phyloP scores from a whole-genome alignment of 2,329 filamentous ascomycete genomes.

The Xylariomycetidae sp. region DNA sequence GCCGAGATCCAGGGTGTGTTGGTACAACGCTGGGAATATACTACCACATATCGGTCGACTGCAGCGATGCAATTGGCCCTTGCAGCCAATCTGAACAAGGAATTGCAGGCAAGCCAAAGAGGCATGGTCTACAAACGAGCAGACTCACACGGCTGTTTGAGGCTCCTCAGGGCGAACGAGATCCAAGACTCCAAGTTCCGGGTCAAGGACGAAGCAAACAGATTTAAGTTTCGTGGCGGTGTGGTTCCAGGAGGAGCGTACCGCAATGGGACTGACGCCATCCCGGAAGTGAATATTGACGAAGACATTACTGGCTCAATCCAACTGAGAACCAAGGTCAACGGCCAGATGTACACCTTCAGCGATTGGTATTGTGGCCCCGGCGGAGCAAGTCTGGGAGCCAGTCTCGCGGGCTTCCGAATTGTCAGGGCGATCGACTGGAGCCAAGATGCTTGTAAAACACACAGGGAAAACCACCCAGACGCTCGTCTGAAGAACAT shows the following conservation, averaged over 20 bases:
- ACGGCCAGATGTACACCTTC: constrained; percentile 52
- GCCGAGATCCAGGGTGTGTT: constrained; percentile 31
- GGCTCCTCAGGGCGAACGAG: constrained; percentile 20
- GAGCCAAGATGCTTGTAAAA: constrained; percentile 44
- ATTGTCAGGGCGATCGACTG: constrained; percentile 59
- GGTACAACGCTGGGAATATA: constrained; percentile 50
- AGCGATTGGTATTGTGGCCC: constrained; percentile 70
- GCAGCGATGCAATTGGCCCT: too few species aligned
- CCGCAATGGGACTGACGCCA: constrained; percentile 17
- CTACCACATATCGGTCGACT: constrained; percentile 26
- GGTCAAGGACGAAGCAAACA: constrained; percentile 24
- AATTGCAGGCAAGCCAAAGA: too few species aligned
- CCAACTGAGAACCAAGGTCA: neutral
- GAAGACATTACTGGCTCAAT: constrained; percentile 1
- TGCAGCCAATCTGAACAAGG: too few species aligned
- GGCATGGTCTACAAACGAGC: too few species aligned
- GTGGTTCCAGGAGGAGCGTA: constrained; percentile 34
- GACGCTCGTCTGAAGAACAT: constrained; percentile 39
- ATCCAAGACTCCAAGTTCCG: constrained; percentile 16
- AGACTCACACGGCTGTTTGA: too few species aligned
- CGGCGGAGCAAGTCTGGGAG: constrained; percentile 64
- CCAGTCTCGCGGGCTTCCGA: constrained; percentile 47
- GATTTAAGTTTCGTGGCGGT: constrained; percentile 32
- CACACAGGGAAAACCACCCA: constrained; percentile 54
- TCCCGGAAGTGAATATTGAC: constrained; percentile 19